Conservation (phyloP, 345 rosid species). For the Boechera divaricarpa region DNA sequence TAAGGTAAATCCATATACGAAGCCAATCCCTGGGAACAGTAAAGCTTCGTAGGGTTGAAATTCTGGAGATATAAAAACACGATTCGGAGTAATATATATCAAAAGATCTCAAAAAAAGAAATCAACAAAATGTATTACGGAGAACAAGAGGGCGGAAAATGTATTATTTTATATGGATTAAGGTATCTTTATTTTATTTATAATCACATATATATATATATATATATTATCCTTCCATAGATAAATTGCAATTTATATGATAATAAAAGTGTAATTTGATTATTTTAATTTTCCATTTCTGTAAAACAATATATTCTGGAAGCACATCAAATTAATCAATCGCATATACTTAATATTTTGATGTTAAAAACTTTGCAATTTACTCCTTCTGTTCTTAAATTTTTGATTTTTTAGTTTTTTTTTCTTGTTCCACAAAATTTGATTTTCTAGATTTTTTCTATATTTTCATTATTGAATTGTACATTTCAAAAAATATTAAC, state of each 20-base stretch:
- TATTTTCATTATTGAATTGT: too few species aligned
- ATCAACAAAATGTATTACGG: neutral
- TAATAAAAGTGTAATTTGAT: neutral
- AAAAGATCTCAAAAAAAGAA: neutral
- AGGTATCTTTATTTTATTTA: neutral
- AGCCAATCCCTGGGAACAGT: neutral
- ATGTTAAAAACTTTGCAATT: too few species aligned
- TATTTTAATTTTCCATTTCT: neutral
- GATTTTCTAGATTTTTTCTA: too few species aligned
- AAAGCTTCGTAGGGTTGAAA: neutral
- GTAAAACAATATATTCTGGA: neutral
- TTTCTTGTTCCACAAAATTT: too few species aligned
- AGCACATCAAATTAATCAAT: too few species aligned
- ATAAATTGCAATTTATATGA: neutral
- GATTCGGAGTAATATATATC: neutral
- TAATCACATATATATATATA: too few species aligned
- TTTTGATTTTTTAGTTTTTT: too few species aligned
- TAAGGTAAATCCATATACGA: conserved; percentile 38
- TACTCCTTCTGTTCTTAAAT: too few species aligned
- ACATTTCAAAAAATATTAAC: too few species aligned
- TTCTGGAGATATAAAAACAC: neutral
- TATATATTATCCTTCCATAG: too few species aligned
- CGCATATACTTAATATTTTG: too few species aligned
- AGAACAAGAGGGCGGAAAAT: neutral
- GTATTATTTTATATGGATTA: neutral